phyloP scores from a whole-genome alignment of 345 rosid species.

The Gossypium arboreum region DNA sequence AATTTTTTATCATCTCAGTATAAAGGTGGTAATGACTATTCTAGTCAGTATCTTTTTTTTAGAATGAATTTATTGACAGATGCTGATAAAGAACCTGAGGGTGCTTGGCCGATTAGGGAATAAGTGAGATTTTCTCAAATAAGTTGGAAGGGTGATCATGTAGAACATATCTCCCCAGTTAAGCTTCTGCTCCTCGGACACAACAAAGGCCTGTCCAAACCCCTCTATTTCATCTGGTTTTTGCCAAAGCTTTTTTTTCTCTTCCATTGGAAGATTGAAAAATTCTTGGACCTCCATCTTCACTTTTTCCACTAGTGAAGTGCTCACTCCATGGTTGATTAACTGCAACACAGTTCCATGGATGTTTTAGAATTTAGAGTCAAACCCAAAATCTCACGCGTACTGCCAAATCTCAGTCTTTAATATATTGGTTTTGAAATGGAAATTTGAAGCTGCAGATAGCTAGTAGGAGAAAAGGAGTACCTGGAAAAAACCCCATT shows the following conservation, averaged over 20 bases:
- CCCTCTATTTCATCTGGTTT: background rate
- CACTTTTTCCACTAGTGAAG: slow-evolving; percentile 12
- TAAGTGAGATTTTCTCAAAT: slow-evolving; percentile 29
- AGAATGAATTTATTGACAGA: background rate
- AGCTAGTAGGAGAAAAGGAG: background rate
- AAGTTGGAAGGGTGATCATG: slow-evolving; percentile 28
- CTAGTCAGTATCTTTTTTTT: no score
- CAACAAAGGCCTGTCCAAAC: background rate
- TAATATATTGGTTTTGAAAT: no score
- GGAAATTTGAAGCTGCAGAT: background rate
- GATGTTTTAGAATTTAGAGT: background rate
- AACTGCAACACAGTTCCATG: slow-evolving; percentile 11
- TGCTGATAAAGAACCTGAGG: slow-evolving; percentile 23
- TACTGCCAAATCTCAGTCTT: background rate
- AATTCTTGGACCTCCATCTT: background rate
- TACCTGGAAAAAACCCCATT: slow-evolving; percentile 21
- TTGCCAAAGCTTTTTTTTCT: slow-evolving; percentile 5
- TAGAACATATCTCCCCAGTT: slow-evolving; percentile 39
- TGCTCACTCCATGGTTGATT: slow-evolving; percentile 19
- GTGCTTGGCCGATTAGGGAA: slow-evolving; percentile 32
- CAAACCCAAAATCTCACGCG: background rate
- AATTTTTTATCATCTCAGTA: no score
- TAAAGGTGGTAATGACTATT: no score
- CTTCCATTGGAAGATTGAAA: slow-evolving; percentile 4
- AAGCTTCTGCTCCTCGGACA: slow-evolving; percentile 39